Evolutionary conservation across 192 early-diverging fungal species (phyloP).

Genomic region (Allomyces javanicus): DNA sequence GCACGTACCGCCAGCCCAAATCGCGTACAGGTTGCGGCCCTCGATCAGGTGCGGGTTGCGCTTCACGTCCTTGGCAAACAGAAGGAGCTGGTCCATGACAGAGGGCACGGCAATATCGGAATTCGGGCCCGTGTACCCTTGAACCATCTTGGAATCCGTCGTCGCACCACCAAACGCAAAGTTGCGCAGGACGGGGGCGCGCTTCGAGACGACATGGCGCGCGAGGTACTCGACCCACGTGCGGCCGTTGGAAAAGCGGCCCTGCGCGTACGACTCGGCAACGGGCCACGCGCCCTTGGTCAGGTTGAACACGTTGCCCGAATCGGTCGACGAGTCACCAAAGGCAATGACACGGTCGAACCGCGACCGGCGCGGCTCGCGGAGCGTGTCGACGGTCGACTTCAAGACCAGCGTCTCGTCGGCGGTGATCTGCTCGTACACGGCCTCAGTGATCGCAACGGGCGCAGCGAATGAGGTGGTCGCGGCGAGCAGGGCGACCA

Average conservation of each 20-base stretch:
- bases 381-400: too few relatives aligned
- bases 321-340: constrained; percentile 9
- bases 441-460: too few relatives aligned
- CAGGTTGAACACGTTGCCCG: constrained; percentile 5
- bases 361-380: too few relatives aligned
- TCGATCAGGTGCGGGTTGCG: not conserved
- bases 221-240: constrained; percentile 7
- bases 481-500: too few relatives aligned
- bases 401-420: too few relatives aligned
- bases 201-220: not conserved
- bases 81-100: too few relatives aligned
- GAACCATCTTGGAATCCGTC: constrained; percentile 1
- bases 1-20: not conserved
- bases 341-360: constrained; percentile 3
- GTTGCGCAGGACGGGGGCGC: not conserved
- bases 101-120: not conserved
- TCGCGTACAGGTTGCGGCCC: not conserved
- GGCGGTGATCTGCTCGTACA: too few relatives aligned
- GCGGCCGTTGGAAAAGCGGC: constrained; percentile 11
- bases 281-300: constrained; percentile 7
- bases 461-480: too few relatives aligned
- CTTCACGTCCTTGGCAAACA: too few relatives aligned
- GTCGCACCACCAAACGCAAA: constrained; percentile 8
- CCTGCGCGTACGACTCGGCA: constrained; percentile 2
- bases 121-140: not conserved